A percentile compares a stretch with the other conserved stretches of the same genome.
These are phyloP conservation scores for Linnemannia elongata DNA, from an alignment of 192 early-diverging fungal genomes.

Conservation along the genomic window DNA sequence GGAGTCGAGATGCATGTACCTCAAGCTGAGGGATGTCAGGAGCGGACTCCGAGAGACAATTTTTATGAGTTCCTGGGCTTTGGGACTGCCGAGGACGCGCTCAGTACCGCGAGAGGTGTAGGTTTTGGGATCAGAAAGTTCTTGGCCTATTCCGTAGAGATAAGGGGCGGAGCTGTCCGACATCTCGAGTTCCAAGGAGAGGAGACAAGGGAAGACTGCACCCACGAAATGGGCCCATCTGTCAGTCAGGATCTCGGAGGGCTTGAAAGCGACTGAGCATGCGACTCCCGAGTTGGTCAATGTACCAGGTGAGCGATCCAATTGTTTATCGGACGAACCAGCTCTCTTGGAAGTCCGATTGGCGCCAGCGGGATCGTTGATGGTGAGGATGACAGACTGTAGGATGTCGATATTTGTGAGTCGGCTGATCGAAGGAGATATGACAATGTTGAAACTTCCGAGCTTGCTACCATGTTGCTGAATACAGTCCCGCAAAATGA, in stretches of 20 bases:
- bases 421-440: neutral
- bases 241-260: neutral
- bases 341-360: neutral
- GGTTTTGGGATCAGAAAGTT: neutral
- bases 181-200: neutral
- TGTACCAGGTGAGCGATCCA: neutral
- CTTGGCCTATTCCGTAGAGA: neutral
- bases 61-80: neutral
- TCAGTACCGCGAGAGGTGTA: neutral
- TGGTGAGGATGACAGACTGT: neutral
- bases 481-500: neutral
- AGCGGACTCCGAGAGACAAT: constrained; percentile 10
- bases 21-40: neutral
- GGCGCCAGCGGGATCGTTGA: neutral
- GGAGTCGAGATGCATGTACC: neutral
- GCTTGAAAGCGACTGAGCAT: neutral
- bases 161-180: neutral
- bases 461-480: neutral
- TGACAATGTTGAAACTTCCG: neutral
- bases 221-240: neutral
- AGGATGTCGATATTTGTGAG: neutral
- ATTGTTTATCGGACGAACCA: neutral
- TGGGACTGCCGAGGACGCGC: neutral
- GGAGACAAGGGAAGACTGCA: neutral
- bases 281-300: neutral